phyloP scores from a whole-genome alignment of 148 eudicot genomes.

The Euryodendron excelsum region DNA sequence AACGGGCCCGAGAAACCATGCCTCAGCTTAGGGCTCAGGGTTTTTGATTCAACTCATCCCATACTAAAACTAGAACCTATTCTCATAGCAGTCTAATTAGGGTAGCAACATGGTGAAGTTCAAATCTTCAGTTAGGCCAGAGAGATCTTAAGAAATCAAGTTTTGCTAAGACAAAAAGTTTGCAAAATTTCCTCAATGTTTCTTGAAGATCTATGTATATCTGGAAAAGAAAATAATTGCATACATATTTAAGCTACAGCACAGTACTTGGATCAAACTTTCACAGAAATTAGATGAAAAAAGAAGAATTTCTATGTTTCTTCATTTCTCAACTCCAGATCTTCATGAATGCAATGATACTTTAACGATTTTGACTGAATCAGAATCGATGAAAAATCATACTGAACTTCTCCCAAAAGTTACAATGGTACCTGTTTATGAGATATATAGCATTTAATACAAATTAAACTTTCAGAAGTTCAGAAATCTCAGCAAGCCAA shows the following conservation, averaged over 20 bases:
- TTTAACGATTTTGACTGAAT: background rate
- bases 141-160: background rate
- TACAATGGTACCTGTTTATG: background rate
- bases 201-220: background rate
- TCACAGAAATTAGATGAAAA: background rate
- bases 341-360: background rate
- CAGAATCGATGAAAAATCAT: background rate
- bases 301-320: background rate
- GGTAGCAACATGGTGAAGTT: background rate
- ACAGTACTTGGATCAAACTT: background rate
- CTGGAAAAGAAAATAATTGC: background rate
- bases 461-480: background rate
- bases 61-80: background rate
- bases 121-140: background rate
- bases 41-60: background rate
- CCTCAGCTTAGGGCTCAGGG: background rate
- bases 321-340: background rate
- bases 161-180: background rate
- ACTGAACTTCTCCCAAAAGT: background rate
- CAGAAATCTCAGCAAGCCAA: background rate
- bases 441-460: background rate
- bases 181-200: background rate
- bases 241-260: background rate
- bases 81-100: background rate
- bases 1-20: background rate